phyloP scores from a whole-genome alignment of 1,139 yeast species.

The Pichia sp. region DNA sequence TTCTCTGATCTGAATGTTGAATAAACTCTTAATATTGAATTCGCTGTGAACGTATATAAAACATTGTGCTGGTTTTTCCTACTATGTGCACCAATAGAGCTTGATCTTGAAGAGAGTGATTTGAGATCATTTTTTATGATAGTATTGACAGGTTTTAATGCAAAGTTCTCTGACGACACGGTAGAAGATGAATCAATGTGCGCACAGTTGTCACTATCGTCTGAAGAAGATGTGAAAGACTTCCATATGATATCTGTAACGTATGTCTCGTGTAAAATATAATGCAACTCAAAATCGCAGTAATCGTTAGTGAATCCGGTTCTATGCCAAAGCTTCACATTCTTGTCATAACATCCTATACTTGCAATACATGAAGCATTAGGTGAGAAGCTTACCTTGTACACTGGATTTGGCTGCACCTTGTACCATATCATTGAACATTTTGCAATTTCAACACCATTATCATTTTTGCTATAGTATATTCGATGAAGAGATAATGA shows the following conservation, averaged over 20 bases:
- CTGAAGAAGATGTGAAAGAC: conserved; percentile 6
- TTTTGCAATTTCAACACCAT: conserved; percentile 21
- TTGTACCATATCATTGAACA: conserved; percentile 46
- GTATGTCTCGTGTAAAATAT: conserved; percentile 56
- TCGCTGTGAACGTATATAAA: conserved; percentile 55
- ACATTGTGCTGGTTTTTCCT: conserved; percentile 32
- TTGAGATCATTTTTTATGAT: conserved; percentile 19
- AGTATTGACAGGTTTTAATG: conserved; percentile 25
- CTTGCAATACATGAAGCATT: conserved; percentile 64
- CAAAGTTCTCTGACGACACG: conserved; percentile 11
- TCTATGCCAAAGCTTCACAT: conserved; percentile 76
- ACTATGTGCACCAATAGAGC: conserved; percentile 12
- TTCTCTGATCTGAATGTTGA: conserved; percentile 58
- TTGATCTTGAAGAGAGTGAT: conserved; percentile 11
- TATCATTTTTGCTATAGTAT: conserved; percentile 20
- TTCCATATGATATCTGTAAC: conserved; percentile 56
- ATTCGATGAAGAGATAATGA: conserved; percentile 46
- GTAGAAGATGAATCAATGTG: not conserved
- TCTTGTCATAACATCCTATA: conserved; percentile 51
- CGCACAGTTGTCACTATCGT: conserved; percentile 3
- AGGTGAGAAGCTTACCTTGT: conserved; percentile 48
- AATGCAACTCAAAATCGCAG: conserved; percentile 63
- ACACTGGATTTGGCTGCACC: conserved; percentile 51
- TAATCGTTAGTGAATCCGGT: conserved; percentile 60
- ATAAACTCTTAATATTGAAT: conserved; percentile 59